These are phyloP conservation scores for Neofusicoccum umdonicola DNA, from an alignment of 2,329 filamentous ascomycete genomes.

Conservation along the genomic window DNA sequence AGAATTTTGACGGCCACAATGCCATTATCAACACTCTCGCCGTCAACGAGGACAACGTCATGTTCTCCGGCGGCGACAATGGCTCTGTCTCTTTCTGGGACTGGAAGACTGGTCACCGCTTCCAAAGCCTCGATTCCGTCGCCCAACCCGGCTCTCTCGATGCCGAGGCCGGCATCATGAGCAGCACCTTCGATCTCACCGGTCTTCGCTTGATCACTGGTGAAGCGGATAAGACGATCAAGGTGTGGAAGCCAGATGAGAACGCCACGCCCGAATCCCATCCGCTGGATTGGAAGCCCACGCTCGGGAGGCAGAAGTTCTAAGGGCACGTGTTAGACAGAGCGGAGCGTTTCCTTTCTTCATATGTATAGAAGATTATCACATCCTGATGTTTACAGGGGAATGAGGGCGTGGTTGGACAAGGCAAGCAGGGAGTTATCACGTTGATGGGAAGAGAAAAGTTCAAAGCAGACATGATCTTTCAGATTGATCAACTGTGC, in stretches of 20 bases:
- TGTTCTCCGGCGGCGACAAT: slow-evolving; percentile 94
- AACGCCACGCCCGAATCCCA: slow-evolving; percentile 87
- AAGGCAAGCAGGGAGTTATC: neutral
- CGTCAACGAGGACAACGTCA: slow-evolving; percentile 90
- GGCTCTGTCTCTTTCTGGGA: slow-evolving; percentile 98
- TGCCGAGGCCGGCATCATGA: slow-evolving; percentile 93
- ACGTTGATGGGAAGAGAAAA: neutral
- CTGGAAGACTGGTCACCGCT: slow-evolving; percentile 94
- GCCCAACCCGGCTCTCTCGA: slow-evolving; percentile 93
- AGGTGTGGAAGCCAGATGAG: slow-evolving; percentile 95
- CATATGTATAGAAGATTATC: neutral
- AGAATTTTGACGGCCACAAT: slow-evolving; percentile 96
- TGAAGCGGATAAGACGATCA: slow-evolving; percentile 94
- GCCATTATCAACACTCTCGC: slow-evolving; percentile 92
- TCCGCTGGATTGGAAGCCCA: slow-evolving; percentile 89
- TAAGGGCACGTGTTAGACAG: neutral
- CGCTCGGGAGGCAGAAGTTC: slow-evolving; percentile 50
- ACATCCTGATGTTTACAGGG: neutral
- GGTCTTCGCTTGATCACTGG: slow-evolving; percentile 88
- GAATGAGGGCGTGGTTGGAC: neutral
- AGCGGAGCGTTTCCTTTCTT: neutral
- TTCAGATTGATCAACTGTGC: neutral
- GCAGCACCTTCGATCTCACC: slow-evolving; percentile 85
- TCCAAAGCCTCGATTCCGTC: slow-evolving; percentile 84
- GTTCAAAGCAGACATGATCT: neutral